These are phyloP conservation scores for Stachybotrys echinatus DNA, from an alignment of 2,329 filamentous ascomycete species.

Conservation along the genomic window DNA sequence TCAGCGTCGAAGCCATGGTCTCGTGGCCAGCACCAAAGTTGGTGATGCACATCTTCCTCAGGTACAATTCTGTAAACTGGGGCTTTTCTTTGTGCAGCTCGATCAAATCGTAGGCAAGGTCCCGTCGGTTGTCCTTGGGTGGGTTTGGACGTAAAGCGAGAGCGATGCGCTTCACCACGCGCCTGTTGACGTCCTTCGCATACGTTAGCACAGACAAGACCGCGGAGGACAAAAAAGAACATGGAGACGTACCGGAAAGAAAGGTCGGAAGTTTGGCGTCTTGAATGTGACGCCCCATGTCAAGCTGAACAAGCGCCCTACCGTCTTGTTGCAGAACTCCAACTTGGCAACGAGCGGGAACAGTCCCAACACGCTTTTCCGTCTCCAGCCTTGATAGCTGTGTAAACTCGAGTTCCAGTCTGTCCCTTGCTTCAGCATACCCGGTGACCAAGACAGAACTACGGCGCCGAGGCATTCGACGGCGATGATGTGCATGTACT, in stretches of 20 bases:
- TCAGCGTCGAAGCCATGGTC: slow-evolving; percentile 47
- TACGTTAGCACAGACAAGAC: no score
- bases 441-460: slow-evolving; percentile 48
- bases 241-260: slow-evolving; percentile 41
- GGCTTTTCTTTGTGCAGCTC: slow-evolving; percentile 37
- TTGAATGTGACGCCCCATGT: slow-evolving; percentile 40
- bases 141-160: slow-evolving; percentile 18
- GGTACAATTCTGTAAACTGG: slow-evolving; percentile 40
- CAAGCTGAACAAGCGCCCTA: slow-evolving; percentile 33
- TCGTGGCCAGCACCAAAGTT: slow-evolving; percentile 53
- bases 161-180: slow-evolving; percentile 28
- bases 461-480: slow-evolving; percentile 46
- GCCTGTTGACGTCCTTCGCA: slow-evolving; percentile 30
- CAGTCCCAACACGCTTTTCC: slow-evolving; percentile 47
- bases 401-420: slow-evolving; percentile 43
- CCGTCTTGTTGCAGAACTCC: slow-evolving; percentile 27
- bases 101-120: slow-evolving; percentile 42
- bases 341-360: slow-evolving; percentile 38
- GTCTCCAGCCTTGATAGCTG: slow-evolving; percentile 44
- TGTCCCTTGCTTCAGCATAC: slow-evolving; percentile 34
- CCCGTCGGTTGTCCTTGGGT: slow-evolving; percentile 24
- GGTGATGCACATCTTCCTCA: slow-evolving; percentile 46
- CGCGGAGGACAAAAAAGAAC: no score
- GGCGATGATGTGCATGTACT: slow-evolving; percentile 52
- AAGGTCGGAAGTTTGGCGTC: slow-evolving; percentile 39